Evolutionary conservation across 257 asterid genomes (phyloP).

Genomic region (Jacaranda copaia): DNA sequence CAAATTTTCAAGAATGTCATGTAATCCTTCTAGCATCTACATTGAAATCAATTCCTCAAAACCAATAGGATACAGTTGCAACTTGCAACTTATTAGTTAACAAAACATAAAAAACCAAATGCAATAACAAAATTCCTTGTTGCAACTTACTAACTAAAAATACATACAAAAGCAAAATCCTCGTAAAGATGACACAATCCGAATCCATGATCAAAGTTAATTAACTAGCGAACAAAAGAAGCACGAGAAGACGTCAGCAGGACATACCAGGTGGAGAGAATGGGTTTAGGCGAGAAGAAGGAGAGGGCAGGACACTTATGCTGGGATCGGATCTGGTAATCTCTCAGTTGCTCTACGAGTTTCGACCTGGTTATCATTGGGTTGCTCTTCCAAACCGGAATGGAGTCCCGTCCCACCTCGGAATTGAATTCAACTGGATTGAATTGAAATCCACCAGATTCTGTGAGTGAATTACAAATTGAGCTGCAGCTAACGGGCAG

Average conservation of each 20-base stretch:
- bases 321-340: constrained; percentile 91
- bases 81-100: not conserved
- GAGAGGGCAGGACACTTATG: constrained; percentile 78
- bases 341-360: constrained; percentile 91
- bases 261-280: constrained; percentile 67
- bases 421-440: not conserved
- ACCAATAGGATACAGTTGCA: not conserved
- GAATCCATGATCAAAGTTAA: not conserved
- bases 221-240: constrained; percentile 6
- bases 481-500: not conserved
- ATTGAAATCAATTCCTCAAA: not conserved
- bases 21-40: not conserved
- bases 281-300: constrained; percentile 77
- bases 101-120: not conserved
- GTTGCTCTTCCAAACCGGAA: constrained; percentile 33
- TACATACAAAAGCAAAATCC: not conserved
- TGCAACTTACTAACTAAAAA: not conserved
- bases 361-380: constrained; percentile 87
- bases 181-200: not conserved
- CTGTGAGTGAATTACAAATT: constrained; percentile 7
- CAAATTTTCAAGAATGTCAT: constrained; percentile 9
- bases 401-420: constrained; percentile 12
- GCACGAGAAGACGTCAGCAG: not conserved
- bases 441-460: constrained; percentile 23
- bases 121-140: not conserved